Evolutionary conservation across 495 filamentous ascomycete species (phyloP), one percentile per base, ranked within the genome.

Genomic region (Daldinia concentrica): DNA sequence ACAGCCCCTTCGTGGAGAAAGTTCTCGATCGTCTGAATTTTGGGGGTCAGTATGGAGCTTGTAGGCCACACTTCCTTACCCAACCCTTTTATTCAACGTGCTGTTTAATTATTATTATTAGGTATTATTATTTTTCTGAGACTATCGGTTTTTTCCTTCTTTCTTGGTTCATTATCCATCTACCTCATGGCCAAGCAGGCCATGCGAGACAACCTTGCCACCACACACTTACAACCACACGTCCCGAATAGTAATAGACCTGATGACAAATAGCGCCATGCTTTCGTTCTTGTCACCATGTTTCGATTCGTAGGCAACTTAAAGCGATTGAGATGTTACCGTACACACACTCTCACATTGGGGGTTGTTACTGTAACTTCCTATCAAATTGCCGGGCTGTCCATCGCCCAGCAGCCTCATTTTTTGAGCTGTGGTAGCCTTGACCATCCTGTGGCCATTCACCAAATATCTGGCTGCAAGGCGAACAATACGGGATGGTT

Each of bases 371-470:
- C 65, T 41, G 62, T 73, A 68, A 48, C 71, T 57, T 68, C 39
- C 34, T 65, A 45, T 14, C 14, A 51, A 66, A 66, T 63, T 62
- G 71, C 71, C 58, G 66, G 66, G 71, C 58, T 55, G 71, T 58
- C 60, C 54, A 55, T 43, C 34, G 55, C 26, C 51, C 37, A 69
- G 37, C 66, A 73, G 71, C 71, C 71, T 73, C 71, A 73, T 73
- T 73, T 66, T 73, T 66, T 64, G 62, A 69, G 66, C 66, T 73
- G 61, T 69, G 66, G 62, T 66, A 73, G 71, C 71, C 71, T 73
- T 54, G 65, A 51, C 56, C 55, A 62, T 65, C 64, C 57, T 55
- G 48, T 68, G 70, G 65, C 58, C 45, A 62, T 68, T 68, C 39
- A n/a, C 8, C 32, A 11, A 37, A 27, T 41, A 17, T 64, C 54